phyloP scores from a whole-genome alignment of 179 eudicot species.

The Gypsophila paniculata region DNA sequence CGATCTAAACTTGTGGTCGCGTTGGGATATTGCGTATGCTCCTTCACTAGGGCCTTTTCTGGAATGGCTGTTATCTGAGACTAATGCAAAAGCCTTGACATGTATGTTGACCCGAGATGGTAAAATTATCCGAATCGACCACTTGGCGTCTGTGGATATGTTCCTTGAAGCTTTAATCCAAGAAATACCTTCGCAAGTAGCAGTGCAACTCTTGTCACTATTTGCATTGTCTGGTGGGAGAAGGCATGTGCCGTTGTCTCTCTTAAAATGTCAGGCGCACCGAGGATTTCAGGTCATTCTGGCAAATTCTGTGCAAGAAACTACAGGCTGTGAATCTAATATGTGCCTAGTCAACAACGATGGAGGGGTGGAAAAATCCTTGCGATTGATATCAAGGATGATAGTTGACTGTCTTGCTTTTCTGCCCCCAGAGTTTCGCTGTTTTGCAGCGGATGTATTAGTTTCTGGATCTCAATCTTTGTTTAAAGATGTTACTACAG shows the following conservation, averaged over 20 bases:
- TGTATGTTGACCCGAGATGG: constrained; percentile 69
- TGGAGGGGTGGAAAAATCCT: constrained; percentile 18
- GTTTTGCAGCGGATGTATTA: constrained; percentile 70
- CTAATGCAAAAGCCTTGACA: constrained; percentile 50
- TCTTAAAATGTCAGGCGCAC: constrained; percentile 62
- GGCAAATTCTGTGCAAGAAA: constrained; percentile 23
- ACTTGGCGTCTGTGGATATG: constrained; percentile 53
- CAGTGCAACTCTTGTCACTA: constrained; percentile 63
- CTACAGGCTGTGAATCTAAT: too few species aligned
- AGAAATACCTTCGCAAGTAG: constrained; percentile 65
- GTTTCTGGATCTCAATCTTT: constrained; percentile 57
- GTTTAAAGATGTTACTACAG: constrained; percentile 53
- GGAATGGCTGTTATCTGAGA: constrained; percentile 61
- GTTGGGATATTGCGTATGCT: constrained; percentile 72
- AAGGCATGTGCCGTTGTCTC: constrained; percentile 54
- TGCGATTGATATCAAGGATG: constrained; percentile 44
- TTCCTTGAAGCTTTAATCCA: constrained; percentile 59
- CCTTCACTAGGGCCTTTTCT: constrained; percentile 84
- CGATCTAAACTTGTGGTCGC: constrained; percentile 64
- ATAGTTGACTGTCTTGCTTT: constrained; percentile 65
- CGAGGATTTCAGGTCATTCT: constrained; percentile 66
- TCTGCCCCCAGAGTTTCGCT: constrained; percentile 65
- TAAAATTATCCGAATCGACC: constrained; percentile 64
- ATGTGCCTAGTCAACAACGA: too few species aligned
- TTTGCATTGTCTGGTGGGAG: constrained; percentile 68